These are phyloP conservation scores for Zoysia matrella DNA, from an alignment of 202 grass and related monocot species.

Conservation along the genomic window DNA sequence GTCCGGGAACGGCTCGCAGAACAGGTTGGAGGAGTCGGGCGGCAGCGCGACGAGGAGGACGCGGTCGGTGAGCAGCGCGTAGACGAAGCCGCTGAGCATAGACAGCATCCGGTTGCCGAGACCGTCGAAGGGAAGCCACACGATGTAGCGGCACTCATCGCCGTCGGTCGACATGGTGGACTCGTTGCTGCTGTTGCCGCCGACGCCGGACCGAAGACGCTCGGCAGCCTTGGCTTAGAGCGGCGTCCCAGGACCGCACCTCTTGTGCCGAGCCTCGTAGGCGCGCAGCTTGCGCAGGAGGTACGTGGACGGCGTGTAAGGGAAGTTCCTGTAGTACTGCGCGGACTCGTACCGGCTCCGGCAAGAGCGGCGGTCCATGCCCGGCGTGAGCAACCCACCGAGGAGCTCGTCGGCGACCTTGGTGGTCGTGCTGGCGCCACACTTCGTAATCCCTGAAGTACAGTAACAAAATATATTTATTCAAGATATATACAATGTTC, in stretches of 20 bases:
- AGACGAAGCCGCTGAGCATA: slow-evolving; percentile 57
- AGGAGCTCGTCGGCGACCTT: slow-evolving; percentile 44
- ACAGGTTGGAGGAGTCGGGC: slow-evolving; percentile 52
- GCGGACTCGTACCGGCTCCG: slow-evolving; percentile 54
- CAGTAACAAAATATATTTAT: too few relatives aligned
- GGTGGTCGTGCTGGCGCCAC: too few relatives aligned
- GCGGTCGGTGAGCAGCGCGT: slow-evolving; percentile 60
- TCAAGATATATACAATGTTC: too few relatives aligned
- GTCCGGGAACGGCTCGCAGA: slow-evolving; percentile 75
- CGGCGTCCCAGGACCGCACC: slow-evolving; percentile 51
- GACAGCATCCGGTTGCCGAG: slow-evolving; percentile 75
- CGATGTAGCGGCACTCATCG: slow-evolving; percentile 57
- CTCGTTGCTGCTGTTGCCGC: too few relatives aligned
- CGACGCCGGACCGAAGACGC: slow-evolving; percentile 42
- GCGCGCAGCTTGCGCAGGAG: slow-evolving; percentile 53
- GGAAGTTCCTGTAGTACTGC: slow-evolving; percentile 43
- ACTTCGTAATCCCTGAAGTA: too few relatives aligned
- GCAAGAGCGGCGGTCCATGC: slow-evolving; percentile 47
- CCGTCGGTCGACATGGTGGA: too few relatives aligned
- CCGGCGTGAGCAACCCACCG: slow-evolving; percentile 48
- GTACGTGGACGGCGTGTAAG: slow-evolving; percentile 41
- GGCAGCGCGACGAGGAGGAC: slow-evolving; percentile 53
- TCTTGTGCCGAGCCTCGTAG: slow-evolving; percentile 55
- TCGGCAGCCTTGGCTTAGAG: slow-evolving; percentile 41
- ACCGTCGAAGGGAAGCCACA: slow-evolving; percentile 59